phyloP scores from a whole-genome alignment of 2,329 filamentous ascomycete genomes.

The Aspergillus sp. region DNA sequence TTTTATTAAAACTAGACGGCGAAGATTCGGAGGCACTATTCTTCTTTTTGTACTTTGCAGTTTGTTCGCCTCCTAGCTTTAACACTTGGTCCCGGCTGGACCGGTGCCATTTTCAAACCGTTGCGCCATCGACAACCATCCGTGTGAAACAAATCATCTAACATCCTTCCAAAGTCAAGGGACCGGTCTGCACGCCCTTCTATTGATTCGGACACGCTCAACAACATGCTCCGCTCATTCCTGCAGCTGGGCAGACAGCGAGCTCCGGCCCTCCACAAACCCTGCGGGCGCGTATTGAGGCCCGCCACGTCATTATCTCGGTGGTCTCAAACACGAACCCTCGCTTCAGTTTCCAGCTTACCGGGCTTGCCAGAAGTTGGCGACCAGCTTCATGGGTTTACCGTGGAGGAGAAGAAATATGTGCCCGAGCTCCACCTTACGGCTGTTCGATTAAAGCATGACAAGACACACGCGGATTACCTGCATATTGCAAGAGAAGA shows the following conservation, averaged over 20 bases:
- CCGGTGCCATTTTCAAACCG: conserved; percentile 5
- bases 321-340: conserved; percentile 20
- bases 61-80: not conserved
- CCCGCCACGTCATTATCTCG: conserved; percentile 16
- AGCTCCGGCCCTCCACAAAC: conserved; percentile 20
- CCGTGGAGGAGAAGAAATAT: conserved; percentile 81
- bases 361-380: conserved; percentile 74
- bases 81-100: conserved; percentile 10
- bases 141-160: not conserved
- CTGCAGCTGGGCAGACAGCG: conserved; percentile 28
- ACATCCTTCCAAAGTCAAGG: not conserved
- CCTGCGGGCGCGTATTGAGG: conserved; percentile 21
- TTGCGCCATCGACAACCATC: conserved; percentile 1
- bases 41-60: not conserved
- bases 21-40: not conserved
- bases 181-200: not conserved
- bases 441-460: conserved; percentile 84
- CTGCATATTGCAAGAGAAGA: conserved; percentile 93
- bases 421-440: conserved; percentile 92
- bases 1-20: not conserved
- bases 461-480: conserved; percentile 94
- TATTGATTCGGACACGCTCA: not conserved
- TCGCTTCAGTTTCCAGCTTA: conserved; percentile 66
- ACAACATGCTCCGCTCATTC: conserved; percentile 35
- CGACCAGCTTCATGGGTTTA: conserved; percentile 90